Base-by-base conservation (phyloP, 176 grass and related monocot species). In the Otatea glauca region DNA sequence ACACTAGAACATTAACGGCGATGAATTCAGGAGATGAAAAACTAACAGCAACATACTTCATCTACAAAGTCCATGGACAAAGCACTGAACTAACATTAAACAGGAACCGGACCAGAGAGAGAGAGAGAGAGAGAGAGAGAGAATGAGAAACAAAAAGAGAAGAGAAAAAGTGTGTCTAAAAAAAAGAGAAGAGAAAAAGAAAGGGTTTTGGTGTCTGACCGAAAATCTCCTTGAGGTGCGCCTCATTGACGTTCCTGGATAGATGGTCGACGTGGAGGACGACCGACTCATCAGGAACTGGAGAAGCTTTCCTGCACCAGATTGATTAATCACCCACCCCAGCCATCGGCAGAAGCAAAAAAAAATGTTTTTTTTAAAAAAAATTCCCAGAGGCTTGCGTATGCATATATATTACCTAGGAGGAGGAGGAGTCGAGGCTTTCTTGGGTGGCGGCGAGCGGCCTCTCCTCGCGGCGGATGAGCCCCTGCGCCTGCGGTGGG, bases 221-320 rank as follows among this genome's bases (percentile, higher is more conserved):
- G 39, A 97, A 97, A 77, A 97, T 97, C 76, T 97, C 94, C 87
- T 92, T 97, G 55, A 97, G 68, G 87, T 94, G 94, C 68, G 88
- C 90, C 88, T 92, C 94, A 78, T 89, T 97, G 24, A 97, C 86
- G 88, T 97, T 97, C 43, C 94, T 86, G 21, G 94, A 94, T 18
- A 97, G 78, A 83, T 92, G 92, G 74, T 94, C 81, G 42, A 97
- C 87, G 78, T 91, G 90, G 85, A 97, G 90, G 78, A 97, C 90
- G 73, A 89, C 84, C 2, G 94, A 89, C 77, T 92, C 90, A 7
- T 94, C 88, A 4, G 90, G 70, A 17, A 29, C 56, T 20, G 90
- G 92, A 49, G 94, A 94, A 4, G 83, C 62, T 88, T 94, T 97
- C 85, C 94, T 97, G 85, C 81, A 90, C 88, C 75, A 43, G 89